These are phyloP conservation scores for Pseudocercospora crystallina DNA, from an alignment of 2,329 filamentous ascomycete genomes.

Conservation along the genomic window DNA sequence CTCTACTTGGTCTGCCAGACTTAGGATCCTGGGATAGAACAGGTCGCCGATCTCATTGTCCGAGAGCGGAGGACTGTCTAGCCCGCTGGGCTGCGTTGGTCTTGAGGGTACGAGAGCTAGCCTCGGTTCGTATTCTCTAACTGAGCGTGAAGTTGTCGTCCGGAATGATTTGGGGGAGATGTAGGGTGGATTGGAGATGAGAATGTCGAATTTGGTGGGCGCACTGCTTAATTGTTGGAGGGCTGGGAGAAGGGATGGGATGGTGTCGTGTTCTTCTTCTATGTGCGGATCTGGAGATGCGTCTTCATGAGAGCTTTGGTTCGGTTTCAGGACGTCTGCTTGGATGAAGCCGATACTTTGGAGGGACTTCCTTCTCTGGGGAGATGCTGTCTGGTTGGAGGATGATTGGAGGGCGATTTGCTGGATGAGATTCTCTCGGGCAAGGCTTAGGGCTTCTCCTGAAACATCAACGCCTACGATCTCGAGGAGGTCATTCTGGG, in stretches of 20 bases:
- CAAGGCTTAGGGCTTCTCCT: conserved; percentile 61
- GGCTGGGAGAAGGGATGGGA: conserved; percentile 15
- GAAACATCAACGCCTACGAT: conserved; percentile 77
- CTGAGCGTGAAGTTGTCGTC: conserved; percentile 66
- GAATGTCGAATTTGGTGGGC: conserved; percentile 50
- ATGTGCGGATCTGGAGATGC: not conserved
- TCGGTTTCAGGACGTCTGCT: conserved; percentile 34
- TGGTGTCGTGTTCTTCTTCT: not conserved
- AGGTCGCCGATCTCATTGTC: conserved; percentile 44
- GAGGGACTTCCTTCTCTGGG: conserved; percentile 14
- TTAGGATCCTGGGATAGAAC: conserved; percentile 68
- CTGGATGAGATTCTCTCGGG: conserved; percentile 57
- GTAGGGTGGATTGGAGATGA: conserved; percentile 91
- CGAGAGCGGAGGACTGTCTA: conserved; percentile 17
- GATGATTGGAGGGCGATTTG: conserved; percentile 44
- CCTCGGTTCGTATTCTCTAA: conserved; percentile 77
- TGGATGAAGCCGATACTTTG: conserved; percentile 32
- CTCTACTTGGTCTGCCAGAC: conserved; percentile 51
- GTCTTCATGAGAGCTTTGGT: not conserved
- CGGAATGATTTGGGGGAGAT: conserved; percentile 67
- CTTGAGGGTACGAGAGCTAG: conserved; percentile 70
- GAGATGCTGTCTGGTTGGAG: conserved; percentile 15
- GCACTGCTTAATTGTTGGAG: conserved; percentile 9
- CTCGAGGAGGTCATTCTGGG: conserved; percentile 38
- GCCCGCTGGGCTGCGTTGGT: conserved; percentile 11